These are phyloP conservation scores for Pseudogymnoascus sp. DNA, from an alignment of 2,329 filamentous ascomycete genomes.

Conservation along the genomic window DNA sequence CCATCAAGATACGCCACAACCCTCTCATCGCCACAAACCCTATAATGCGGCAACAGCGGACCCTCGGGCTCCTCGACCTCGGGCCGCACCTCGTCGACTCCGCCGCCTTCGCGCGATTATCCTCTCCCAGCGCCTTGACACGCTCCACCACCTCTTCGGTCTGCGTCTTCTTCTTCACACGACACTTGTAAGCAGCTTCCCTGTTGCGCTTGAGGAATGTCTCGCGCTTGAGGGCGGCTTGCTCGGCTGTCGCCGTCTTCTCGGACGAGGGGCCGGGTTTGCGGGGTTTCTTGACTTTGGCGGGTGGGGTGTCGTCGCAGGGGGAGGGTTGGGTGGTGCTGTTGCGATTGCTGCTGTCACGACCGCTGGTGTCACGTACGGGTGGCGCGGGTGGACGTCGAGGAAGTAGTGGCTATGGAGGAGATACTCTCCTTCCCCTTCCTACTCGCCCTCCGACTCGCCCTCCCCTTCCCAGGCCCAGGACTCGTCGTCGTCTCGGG, in stretches of 20 bases:
- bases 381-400: not conserved
- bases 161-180: constrained; percentile 7
- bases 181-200: constrained; percentile 1
- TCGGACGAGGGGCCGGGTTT: not conserved
- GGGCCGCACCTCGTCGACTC: not conserved
- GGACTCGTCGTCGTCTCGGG: not conserved
- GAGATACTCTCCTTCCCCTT: not conserved
- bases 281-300: not conserved
- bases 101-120: not conserved
- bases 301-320: not conserved
- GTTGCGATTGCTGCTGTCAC: not conserved
- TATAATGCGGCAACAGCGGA: not conserved
- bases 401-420: not conserved
- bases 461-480: not conserved
- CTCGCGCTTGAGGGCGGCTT: not conserved
- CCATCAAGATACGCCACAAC: not conserved
- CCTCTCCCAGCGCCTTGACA: not conserved
- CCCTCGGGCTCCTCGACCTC: not conserved
- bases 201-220: not conserved
- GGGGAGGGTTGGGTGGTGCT: not conserved
- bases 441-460: not conserved
- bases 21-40: not conserved
- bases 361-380: too few species aligned
- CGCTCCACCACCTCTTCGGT: not conserved
- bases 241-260: not conserved